A percentile compares a stretch with the other conserved stretches of the same genome.
Conservation (phyloP, 305 asterid genomes). For the Lippia alba region DNA sequence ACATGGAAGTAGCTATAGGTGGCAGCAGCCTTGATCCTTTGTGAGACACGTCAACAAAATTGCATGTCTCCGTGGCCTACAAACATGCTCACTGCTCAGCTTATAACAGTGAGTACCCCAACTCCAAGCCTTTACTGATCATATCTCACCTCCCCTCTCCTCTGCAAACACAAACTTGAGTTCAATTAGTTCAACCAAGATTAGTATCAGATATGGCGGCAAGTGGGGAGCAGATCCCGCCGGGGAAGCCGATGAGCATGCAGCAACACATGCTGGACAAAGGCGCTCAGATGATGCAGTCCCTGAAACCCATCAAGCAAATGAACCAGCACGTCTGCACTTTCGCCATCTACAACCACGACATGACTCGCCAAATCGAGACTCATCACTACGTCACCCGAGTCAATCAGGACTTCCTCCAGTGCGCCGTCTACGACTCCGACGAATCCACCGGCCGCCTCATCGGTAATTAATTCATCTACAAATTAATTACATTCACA, state of each 20-base stretch:
- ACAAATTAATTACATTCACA: too few relatives aligned
- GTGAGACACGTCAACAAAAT: too few relatives aligned
- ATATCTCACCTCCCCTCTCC: not conserved
- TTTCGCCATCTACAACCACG: slow-evolving; percentile 76
- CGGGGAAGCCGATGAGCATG: slow-evolving; percentile 66
- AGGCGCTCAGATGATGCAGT: slow-evolving; percentile 74
- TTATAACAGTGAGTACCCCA: slow-evolving; percentile 26
- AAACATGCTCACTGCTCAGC: too few relatives aligned
- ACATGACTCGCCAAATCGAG: slow-evolving; percentile 82
- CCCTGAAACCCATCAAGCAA: slow-evolving; percentile 67
- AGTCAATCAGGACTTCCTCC: slow-evolving; percentile 73
- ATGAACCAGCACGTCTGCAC: slow-evolving; percentile 82
- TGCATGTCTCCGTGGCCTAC: slow-evolving; percentile 16
- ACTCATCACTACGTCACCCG: slow-evolving; percentile 73
- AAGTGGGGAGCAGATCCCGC: slow-evolving; percentile 49
- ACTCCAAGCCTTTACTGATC: not conserved
- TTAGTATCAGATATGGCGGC: slow-evolving; percentile 37
- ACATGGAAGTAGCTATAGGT: too few relatives aligned
- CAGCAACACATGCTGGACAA: slow-evolving; percentile 68
- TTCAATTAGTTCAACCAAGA: too few relatives aligned
- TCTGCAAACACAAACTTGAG: not conserved
- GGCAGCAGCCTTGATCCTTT: too few relatives aligned
- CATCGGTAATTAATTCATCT: slow-evolving; percentile 48
- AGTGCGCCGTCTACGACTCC: slow-evolving; percentile 87
- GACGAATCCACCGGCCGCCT: slow-evolving; percentile 65